Base-by-base conservation (phyloP, 306 rosid genomes). In the Quercus dentata region DNA sequence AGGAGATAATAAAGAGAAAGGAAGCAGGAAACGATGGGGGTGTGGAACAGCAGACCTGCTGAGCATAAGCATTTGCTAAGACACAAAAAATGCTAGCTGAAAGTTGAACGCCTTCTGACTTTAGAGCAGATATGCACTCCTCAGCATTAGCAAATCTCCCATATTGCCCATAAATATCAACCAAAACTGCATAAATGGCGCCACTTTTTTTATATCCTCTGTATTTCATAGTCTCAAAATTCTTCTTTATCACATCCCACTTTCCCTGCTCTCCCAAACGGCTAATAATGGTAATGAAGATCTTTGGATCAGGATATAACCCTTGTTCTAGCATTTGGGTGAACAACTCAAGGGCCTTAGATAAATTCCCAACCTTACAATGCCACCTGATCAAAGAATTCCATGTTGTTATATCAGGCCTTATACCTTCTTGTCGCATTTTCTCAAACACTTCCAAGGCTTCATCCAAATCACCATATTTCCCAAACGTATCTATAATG, bases 281-380 rank as follows among this genome's bases (percentile, higher is more conserved):
- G 83, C 90, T 92, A 69, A 92, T 90, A 71, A 92, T 77, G 28
- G 90, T 86, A 72, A 87, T 56, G 61, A 92, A 90, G 64, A 92
- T 87, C 88, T 92, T 90, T 2, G 97, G 97, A 80, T 92, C 95
- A 51, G 95, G 97, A 87, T 89, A 89, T 54, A 92, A 80, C 58
- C 97, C 93, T 71, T 85, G 88, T 58, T 85, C 95, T 80, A 86
- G 97, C 97, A 90, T 89, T 76, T 85, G 86, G 5, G 80, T 74
- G 41, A 90, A 90, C 74, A 92, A 81, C 72, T 79, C 79, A 35
- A 90, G 87, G 56, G 91, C 91, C 80, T 84, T 89, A 30, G 70
- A 76, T 56, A 85, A 75, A 80, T 89, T 79, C 41, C 93, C 95
- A 33, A 85, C 85, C 83, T 81, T 89, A 71, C 89, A 92, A 73